Conservation (phyloP, 306 rosid genomes). For the Trifolium subterraneum region DNA sequence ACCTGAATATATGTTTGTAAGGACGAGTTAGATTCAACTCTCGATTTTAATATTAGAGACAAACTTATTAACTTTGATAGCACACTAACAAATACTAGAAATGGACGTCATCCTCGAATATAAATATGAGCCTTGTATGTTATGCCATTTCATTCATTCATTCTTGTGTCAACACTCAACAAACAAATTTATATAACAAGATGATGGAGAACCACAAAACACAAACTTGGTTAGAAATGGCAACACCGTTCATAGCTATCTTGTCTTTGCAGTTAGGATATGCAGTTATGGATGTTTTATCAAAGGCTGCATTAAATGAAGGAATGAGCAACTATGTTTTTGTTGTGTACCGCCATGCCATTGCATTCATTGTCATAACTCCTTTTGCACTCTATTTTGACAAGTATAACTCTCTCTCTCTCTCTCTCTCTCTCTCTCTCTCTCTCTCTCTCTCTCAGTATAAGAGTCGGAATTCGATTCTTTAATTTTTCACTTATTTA, state of each 20-base stretch:
- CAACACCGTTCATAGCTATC: constrained; percentile 77
- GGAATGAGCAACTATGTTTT: constrained; percentile 95
- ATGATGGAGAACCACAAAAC: constrained; percentile 46
- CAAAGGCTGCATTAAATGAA: constrained; percentile 84
- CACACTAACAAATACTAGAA: neutral
- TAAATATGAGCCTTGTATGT: constrained; percentile 26
- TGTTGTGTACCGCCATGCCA: constrained; percentile 82
- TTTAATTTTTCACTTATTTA: no score
- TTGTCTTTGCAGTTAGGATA: constrained; percentile 73
- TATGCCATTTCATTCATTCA: constrained; percentile 9
- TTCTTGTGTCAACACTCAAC: no score
- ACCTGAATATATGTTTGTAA: no score
- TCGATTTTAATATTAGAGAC: no score
- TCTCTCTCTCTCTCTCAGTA: no score
- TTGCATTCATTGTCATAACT: constrained; percentile 69
- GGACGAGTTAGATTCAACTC: no score
- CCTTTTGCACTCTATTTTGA: constrained; percentile 81
- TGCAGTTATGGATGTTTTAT: constrained; percentile 83
- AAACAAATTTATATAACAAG: no score
- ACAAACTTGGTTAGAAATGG: constrained; percentile 39
- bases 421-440: no score
- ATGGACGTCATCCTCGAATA: constrained; percentile 27
- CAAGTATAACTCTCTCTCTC: constrained; percentile 53
- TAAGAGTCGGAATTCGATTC: no score
- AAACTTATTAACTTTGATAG: neutral